Evolutionary conservation across 305 asterid species (phyloP).

Genomic region (Coffea humblotiana): DNA sequence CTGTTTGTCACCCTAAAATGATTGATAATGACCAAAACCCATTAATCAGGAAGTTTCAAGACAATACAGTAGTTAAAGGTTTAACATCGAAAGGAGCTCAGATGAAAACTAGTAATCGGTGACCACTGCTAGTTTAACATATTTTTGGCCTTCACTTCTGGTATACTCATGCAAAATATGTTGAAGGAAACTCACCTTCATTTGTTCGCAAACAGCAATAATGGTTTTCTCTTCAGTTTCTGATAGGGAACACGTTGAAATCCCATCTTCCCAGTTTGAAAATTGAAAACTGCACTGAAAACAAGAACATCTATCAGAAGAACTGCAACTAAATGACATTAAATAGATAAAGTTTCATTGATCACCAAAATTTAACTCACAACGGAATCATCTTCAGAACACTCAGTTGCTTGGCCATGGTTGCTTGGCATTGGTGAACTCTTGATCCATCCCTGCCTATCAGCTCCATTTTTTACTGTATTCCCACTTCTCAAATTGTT

Average conservation of each 20-base stretch:
- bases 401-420: slow-evolving; percentile 43
- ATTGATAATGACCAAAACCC: slow-evolving; percentile 20
- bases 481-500: slow-evolving; percentile 29
- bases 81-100: not conserved
- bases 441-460: slow-evolving; percentile 28
- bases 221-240: slow-evolving; percentile 82
- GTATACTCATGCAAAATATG: not conserved
- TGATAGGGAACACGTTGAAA: slow-evolving; percentile 59
- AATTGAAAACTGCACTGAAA: slow-evolving; percentile 60
- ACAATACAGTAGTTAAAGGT: not conserved
- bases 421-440: slow-evolving; percentile 27
- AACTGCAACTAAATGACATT: not conserved
- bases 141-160: not conserved
- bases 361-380: slow-evolving; percentile 46
- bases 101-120: not conserved
- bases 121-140: not conserved
- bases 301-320: slow-evolving; percentile 13
- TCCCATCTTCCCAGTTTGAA: slow-evolving; percentile 64
- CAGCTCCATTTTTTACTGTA: slow-evolving; percentile 39
- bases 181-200: slow-evolving; percentile 42
- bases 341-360: not conserved
- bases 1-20: slow-evolving; percentile 25
- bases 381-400: slow-evolving; percentile 80
- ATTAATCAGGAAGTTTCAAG: slow-evolving; percentile 9
- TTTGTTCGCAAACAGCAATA: slow-evolving; percentile 51